phyloP scores from a whole-genome alignment of 1,284 basidiomycete genomes.

The Sphaerobolus stellatus region DNA sequence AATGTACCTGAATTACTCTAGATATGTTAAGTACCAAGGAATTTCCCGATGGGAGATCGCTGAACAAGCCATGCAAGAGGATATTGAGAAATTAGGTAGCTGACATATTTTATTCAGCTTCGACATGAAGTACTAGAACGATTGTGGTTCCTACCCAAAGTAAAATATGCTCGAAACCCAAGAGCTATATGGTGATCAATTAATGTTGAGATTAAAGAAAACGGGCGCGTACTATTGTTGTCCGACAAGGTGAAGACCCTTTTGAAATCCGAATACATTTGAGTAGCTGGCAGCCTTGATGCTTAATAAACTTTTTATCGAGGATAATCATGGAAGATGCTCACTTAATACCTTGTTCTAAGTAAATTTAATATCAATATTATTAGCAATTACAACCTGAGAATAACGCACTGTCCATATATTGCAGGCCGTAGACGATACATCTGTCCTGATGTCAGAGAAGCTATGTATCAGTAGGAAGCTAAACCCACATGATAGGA shows the following conservation, averaged over 20 bases:
- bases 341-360: slow-evolving; percentile 12
- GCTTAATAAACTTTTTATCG: not conserved
- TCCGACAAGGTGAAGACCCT: slow-evolving; percentile 9
- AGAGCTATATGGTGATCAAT: not conserved
- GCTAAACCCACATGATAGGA: slow-evolving; percentile 6
- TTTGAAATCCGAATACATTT: slow-evolving; percentile 12
- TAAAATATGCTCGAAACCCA: slow-evolving; percentile 14
- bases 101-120: not conserved
- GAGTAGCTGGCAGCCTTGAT: slow-evolving; percentile 8
- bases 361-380: not conserved
- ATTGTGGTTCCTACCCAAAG: slow-evolving; percentile 5
- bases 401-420: slow-evolving; percentile 11
- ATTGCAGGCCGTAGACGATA: slow-evolving; percentile 12
- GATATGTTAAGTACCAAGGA: slow-evolving; percentile 5
- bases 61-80: slow-evolving; percentile 11
- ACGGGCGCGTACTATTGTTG: slow-evolving; percentile 7
- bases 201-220: not conserved
- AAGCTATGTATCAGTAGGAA: not conserved
- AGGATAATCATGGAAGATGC: not conserved
- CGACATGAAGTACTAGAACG: not conserved
- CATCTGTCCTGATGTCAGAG: not conserved
- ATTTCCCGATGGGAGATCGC: slow-evolving; percentile 7
- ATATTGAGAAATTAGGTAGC: slow-evolving; percentile 10
- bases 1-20: no score
- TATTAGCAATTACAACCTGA: not conserved